Conservation (phyloP, 208 protist genomes). For the Leishmania aethiopica region DNA sequence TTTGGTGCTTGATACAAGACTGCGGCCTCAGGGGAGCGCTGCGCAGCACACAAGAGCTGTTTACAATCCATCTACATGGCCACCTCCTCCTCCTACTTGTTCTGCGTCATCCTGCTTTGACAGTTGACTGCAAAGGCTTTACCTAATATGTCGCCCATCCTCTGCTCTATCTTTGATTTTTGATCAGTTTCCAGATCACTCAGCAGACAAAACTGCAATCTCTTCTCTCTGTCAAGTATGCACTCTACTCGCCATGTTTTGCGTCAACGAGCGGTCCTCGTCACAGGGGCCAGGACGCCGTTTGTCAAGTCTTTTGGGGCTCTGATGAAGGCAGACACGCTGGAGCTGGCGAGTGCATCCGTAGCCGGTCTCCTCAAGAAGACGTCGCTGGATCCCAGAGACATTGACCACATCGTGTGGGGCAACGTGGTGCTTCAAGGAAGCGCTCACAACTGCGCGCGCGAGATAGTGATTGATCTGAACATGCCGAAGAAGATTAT, state of each 20-base stretch:
- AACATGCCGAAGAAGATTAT: slow-evolving; percentile 77
- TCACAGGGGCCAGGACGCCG: slow-evolving; percentile 69
- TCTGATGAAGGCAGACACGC: slow-evolving; percentile 63
- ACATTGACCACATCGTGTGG: slow-evolving; percentile 88
- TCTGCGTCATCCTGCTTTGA: not conserved
- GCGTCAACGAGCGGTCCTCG: slow-evolving; percentile 57
- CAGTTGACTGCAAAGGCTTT: not conserved
- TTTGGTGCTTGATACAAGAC: not conserved
- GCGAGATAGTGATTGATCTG: slow-evolving; percentile 87
- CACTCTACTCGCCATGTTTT: slow-evolving; percentile 20
- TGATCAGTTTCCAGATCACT: not conserved
- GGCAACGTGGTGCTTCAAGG: slow-evolving; percentile 89
- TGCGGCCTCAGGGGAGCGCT: not conserved
- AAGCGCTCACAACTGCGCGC: slow-evolving; percentile 73
- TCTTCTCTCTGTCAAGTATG: slow-evolving; percentile 21
- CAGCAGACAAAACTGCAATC: not conserved
- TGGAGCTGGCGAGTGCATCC: slow-evolving; percentile 54
- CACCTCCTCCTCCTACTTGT: not conserved
- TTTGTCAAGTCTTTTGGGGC: slow-evolving; percentile 81
- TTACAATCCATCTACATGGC: not conserved
- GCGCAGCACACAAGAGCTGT: not conserved
- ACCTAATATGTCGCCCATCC: not conserved
- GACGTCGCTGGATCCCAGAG: slow-evolving; percentile 65
- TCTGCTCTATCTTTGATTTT: not conserved
- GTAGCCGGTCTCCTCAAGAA: slow-evolving; percentile 80